Conservation (phyloP, 192 early-diverging fungal genomes). For the Spizellomyces sp. region DNA sequence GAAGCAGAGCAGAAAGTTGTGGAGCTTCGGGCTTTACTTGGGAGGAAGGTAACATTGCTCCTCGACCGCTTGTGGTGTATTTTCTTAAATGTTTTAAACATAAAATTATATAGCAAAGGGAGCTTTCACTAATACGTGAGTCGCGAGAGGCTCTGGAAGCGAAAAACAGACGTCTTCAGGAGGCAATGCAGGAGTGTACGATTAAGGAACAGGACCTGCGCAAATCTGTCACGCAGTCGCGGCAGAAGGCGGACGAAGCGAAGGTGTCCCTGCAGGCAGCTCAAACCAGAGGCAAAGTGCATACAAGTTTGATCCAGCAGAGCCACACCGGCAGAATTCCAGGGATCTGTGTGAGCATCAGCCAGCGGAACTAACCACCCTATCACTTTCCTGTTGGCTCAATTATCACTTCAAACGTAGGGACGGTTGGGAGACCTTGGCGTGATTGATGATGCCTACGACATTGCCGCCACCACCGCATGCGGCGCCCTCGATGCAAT, state of each 20-base stretch:
- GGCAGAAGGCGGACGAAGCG: constrained; percentile 69
- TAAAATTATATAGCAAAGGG: neutral
- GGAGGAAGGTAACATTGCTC: constrained; percentile 35
- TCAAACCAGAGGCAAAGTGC: constrained; percentile 69
- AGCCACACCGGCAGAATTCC: constrained; percentile 70
- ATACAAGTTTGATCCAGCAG: constrained; percentile 70
- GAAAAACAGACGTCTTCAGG: too few species aligned
- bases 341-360: constrained; percentile 67
- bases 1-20: constrained; percentile 45
- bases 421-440: constrained; percentile 95
- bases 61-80: neutral
- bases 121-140: neutral
- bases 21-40: constrained; percentile 45
- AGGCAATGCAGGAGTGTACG: too few species aligned
- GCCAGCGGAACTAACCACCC: neutral
- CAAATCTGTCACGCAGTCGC: too few species aligned
- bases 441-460: constrained; percentile 89
- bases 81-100: neutral
- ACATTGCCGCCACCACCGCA: constrained; percentile 92
- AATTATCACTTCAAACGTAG: constrained; percentile 30
- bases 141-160: too few species aligned
- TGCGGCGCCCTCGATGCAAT: constrained; percentile 83
- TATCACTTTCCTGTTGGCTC: too few species aligned
- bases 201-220: too few species aligned
- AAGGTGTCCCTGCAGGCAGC: constrained; percentile 59